Evolutionary conservation across 202 grass and related monocot genomes (phyloP).

Genomic region (Bolboschoenoplectus hybrid): DNA sequence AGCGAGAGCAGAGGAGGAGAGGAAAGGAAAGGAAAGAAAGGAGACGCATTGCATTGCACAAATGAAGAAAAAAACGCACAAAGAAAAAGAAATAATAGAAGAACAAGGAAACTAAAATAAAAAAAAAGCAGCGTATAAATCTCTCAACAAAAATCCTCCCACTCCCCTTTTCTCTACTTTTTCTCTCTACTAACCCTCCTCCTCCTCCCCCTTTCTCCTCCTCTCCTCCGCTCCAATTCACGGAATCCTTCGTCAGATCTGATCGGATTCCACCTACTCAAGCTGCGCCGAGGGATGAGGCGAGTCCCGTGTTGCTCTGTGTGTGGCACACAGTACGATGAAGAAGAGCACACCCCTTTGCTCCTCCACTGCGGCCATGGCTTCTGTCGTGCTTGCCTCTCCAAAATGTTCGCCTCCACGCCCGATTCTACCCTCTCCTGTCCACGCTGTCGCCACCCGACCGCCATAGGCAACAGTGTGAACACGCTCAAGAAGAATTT

Average conservation of each 20-base stretch:
- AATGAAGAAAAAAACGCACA: background rate
- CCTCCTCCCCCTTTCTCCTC: background rate
- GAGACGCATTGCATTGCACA: background rate
- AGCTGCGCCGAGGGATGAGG: slow-evolving; percentile 42
- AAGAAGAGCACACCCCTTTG: slow-evolving; percentile 84
- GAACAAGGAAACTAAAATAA: background rate
- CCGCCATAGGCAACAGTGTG: slow-evolving; percentile 91
- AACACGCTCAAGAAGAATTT: slow-evolving; percentile 92
- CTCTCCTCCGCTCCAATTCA: background rate
- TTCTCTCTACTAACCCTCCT: slow-evolving; percentile 36
- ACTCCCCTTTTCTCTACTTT: slow-evolving; percentile 32
- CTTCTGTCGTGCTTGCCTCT: slow-evolving; percentile 94
- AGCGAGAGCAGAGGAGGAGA: background rate
- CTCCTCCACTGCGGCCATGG: slow-evolving; percentile 98
- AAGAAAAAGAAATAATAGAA: background rate
- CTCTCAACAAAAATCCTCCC: slow-evolving; percentile 38
- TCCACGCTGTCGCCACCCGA: slow-evolving; percentile 87
- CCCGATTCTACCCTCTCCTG: slow-evolving; percentile 64
- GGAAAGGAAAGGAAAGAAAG: too few species aligned
- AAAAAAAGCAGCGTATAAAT: slow-evolving; percentile 19
- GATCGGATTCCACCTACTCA: background rate
- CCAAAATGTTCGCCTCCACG: slow-evolving; percentile 76
- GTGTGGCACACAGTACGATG: slow-evolving; percentile 84
- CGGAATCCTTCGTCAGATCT: slow-evolving; percentile 29
- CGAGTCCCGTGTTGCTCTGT: slow-evolving; percentile 92